Percentiles rank a stretch among this genome's conserved stretches.
These are phyloP conservation scores for Trichoderma endophyticum DNA, from an alignment of 2,329 filamentous ascomycete species.

Conservation along the genomic window DNA sequence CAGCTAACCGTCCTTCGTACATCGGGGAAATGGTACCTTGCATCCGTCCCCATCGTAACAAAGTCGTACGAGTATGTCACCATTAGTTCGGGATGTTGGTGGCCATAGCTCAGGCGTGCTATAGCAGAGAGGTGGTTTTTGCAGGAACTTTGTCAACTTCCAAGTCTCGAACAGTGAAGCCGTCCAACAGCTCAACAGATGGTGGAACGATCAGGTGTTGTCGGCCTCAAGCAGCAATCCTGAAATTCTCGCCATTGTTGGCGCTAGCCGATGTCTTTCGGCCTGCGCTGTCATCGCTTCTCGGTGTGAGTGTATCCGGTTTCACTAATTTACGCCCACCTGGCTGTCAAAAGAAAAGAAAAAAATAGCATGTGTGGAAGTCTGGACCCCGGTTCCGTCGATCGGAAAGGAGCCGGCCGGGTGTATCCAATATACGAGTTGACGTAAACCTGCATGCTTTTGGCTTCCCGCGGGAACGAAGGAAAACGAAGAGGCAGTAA, in stretches of 20 bases:
- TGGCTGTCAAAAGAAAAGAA: background rate
- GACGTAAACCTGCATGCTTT: background rate
- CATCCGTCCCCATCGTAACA: background rate
- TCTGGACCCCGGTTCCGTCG: background rate
- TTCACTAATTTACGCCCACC: background rate
- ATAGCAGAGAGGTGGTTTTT: background rate
- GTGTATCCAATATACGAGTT: background rate
- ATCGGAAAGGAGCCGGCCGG: background rate
- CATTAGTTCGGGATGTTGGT: constrained; percentile 7
- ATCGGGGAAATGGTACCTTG: background rate
- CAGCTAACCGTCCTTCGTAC: background rate
- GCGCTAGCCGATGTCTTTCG: background rate
- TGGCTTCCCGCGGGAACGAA: background rate
- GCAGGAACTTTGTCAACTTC: background rate
- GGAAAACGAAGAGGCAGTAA: background rate
- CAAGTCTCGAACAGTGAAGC: background rate
- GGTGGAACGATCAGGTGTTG: background rate
- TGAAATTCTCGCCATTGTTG: background rate
- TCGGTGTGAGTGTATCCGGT: constrained; percentile 4
- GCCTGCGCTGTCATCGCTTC: background rate
- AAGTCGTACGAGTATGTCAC: background rate
- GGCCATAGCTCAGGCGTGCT: background rate
- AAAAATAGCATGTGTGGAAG: background rate
- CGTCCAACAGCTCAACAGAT: background rate
- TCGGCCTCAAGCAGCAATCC: background rate